These are phyloP conservation scores for Paraurostyla sp. DNA, from an alignment of 73 alveolate species.

Conservation along the genomic window DNA sequence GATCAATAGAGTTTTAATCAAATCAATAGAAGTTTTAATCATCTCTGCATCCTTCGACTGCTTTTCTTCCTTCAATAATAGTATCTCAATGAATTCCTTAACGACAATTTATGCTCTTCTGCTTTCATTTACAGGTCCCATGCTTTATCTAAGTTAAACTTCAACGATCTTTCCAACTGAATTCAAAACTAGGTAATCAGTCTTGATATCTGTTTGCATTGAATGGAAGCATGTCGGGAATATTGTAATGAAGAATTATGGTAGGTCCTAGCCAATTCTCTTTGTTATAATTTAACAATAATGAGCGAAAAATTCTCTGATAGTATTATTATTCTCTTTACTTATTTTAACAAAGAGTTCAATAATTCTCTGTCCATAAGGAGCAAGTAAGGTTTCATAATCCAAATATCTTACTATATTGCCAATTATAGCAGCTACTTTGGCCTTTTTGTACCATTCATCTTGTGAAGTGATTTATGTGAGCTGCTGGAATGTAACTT, in stretches of 20 bases:
- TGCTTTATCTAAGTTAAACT: slow-evolving; percentile 25
- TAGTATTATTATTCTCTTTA: slow-evolving; percentile 38
- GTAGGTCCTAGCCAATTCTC: slow-evolving; percentile 21
- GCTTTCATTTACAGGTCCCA: slow-evolving; percentile 15
- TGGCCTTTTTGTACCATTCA: slow-evolving; percentile 34
- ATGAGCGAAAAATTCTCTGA: slow-evolving; percentile 28
- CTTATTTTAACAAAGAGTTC: background rate
- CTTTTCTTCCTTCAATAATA: background rate
- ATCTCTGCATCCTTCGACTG: background rate
- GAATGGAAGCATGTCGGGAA: slow-evolving; percentile 51
- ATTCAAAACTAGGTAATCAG: slow-evolving; percentile 15
- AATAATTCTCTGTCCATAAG: background rate
- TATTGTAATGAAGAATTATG: background rate
- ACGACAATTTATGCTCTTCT: slow-evolving; percentile 27
- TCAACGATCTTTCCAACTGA: slow-evolving; percentile 32
- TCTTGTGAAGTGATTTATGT: background rate
- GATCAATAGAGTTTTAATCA: background rate
- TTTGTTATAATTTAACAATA: slow-evolving; percentile 10
- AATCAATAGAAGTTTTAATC: slow-evolving; percentile 13
- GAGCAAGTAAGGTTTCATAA: slow-evolving; percentile 17
- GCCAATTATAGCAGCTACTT: background rate
- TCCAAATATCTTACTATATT: slow-evolving; percentile 19
- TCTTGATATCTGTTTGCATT: slow-evolving; percentile 54
- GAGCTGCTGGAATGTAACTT: background rate
- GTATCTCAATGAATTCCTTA: slow-evolving; percentile 29